Evolutionary conservation across 192 early-diverging fungal species (phyloP), one percentile per base, ranked within the genome.

Genomic region (Coemansia sp.): DNA sequence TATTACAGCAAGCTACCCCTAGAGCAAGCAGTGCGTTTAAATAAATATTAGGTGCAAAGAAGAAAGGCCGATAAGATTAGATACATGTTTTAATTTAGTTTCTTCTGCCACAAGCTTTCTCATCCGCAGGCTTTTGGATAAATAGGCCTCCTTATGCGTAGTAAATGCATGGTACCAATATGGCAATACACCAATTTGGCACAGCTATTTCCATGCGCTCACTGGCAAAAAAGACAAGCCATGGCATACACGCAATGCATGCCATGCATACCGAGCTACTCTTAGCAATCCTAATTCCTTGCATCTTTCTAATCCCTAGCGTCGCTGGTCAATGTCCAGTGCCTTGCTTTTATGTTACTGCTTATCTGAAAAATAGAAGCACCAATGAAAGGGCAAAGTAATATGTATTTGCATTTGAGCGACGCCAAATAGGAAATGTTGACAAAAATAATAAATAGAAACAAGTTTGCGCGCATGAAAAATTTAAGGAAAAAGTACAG

Each of bases 381-480:
- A 22, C 32, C 12, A 52, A 21, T 12, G 4, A 52, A 52, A 22
- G 21, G 32, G 26, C 21, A 10, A 52, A 15, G 10, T 6, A 10
- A 9, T 19, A 17, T 43, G 6, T 32, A 32, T 32, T 32, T 14
- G 27, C 26, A 50, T 29, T 50, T 29, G 21, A 6, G 22, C 4
- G 12, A 24, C n/a, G 26, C 14, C 41, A 17, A 18, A 17, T 7
- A 18, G 19, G 17, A 11, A 50, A 15, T 26, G 11, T 50, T 50
- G 24, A 27, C 21, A 58, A 33, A 10, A 42, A 57, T 22, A 8
- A 15, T 7, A 7, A 32, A 7, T 32, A 36, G 27, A 53, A 50
- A 48, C 18, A 10, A 52, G 33, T 19, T 27, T 24, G 22, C 38
- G 62, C 53, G 53, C 53, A 41, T 24, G 41, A 64, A 44, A 24